phyloP scores from a whole-genome alignment of 768 basidiomycete species.

The Rossbeevera mucosa region DNA sequence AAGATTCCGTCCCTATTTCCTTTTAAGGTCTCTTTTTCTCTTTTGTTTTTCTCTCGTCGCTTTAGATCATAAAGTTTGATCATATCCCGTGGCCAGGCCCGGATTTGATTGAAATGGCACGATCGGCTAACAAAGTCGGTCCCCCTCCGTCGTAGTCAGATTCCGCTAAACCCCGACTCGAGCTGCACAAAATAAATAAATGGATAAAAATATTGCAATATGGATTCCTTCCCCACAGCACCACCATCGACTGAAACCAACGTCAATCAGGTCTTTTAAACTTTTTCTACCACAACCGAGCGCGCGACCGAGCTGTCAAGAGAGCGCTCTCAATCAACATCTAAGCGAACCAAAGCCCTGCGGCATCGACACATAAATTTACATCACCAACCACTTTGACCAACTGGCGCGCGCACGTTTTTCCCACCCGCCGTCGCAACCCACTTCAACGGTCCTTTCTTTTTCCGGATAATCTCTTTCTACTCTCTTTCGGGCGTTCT shows the following conservation, averaged over 20 bases:
- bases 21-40: constrained; percentile 1
- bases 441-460: not conserved
- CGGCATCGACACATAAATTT: not conserved
- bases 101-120: constrained; percentile 9
- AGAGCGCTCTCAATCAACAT: not conserved
- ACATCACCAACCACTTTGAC: not conserved
- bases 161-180: constrained; percentile 24
- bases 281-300: not conserved
- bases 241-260: not conserved
- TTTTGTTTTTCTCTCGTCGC: constrained; percentile 17
- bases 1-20: constrained; percentile 9
- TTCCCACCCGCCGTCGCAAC: not conserved
- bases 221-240: not conserved
- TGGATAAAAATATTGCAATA: constrained; percentile 2
- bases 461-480: not conserved
- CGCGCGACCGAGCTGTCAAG: not conserved
- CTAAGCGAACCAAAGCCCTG: not conserved
- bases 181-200: constrained; percentile 4
- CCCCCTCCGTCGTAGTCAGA: not conserved
- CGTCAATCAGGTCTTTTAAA: not conserved
- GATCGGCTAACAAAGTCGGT: constrained; percentile 10
- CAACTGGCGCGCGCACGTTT: not conserved
- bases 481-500: not conserved
- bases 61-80: constrained; percentile 5
- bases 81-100: constrained; percentile 3